Conservation (phyloP, 257 asterid species). For the Solanum lignicaule region DNA sequence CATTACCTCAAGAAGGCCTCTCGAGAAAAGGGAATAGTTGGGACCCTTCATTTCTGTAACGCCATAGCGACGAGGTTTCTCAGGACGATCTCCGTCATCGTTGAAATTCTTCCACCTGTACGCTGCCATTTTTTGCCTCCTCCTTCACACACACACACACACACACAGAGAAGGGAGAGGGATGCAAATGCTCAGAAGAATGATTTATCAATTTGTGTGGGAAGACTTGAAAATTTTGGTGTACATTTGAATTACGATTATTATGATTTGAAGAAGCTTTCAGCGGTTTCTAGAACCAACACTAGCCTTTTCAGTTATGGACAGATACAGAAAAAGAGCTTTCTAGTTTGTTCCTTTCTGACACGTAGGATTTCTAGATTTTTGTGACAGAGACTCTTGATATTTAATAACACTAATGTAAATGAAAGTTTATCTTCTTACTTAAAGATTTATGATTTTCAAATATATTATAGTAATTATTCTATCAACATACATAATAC, state of each 20-base stretch:
- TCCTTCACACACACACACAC: not conserved
- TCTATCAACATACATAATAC: too few species aligned
- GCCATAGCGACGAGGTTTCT: slow-evolving; percentile 75
- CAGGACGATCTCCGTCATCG: slow-evolving; percentile 94
- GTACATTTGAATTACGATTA: not conserved
- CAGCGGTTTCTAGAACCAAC: slow-evolving; percentile 45
- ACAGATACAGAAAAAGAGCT: not conserved
- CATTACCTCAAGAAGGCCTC: slow-evolving; percentile 51
- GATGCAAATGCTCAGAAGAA: not conserved
- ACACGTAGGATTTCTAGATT: not conserved
- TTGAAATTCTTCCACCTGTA: slow-evolving; percentile 73
- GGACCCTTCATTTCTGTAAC: slow-evolving; percentile 88
- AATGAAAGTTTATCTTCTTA: not conserved
- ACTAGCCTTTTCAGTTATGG: not conserved
- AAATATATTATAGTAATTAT: not conserved
- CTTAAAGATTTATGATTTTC: not conserved
- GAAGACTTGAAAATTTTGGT: too few species aligned
- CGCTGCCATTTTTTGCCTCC: slow-evolving; percentile 31
- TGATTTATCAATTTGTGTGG: not conserved
- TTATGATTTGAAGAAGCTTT: slow-evolving; percentile 17
- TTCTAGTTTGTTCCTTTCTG: not conserved
- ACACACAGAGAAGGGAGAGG: not conserved
- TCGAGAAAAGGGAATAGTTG: slow-evolving; percentile 62
- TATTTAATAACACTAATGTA: not conserved
- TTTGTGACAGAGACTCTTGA: not conserved